Conservation (phyloP, 352 stramenopile genomes). For the Phytophthora ohioensis region DNA sequence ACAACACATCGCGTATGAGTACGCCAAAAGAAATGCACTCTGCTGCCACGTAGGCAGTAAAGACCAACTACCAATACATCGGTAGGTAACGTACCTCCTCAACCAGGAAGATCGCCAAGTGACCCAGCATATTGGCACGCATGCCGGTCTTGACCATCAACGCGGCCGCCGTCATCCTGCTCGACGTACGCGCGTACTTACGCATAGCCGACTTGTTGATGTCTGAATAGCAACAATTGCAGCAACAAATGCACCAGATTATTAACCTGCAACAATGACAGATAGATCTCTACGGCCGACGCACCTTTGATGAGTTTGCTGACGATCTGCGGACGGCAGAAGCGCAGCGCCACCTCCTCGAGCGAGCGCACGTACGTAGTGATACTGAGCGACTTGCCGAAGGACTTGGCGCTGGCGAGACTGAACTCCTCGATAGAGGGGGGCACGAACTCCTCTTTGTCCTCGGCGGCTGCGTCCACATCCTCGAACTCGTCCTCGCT, state of each 20-base stretch:
- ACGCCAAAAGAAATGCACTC: background rate
- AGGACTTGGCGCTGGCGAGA: conserved; percentile 62
- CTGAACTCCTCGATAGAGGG: conserved; percentile 70
- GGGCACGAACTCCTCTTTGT: conserved; percentile 59
- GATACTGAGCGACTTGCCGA: conserved; percentile 82
- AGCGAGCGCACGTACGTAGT: conserved; percentile 82
- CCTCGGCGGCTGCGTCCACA: conserved; percentile 41
- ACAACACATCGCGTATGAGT: conserved; percentile 11
- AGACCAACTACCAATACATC: background rate
- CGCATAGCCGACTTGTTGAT: conserved; percentile 79
- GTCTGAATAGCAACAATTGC: conserved; percentile 43
- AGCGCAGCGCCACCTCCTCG: conserved; percentile 69
- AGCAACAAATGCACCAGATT: conserved; percentile 1
- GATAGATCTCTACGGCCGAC: conserved; percentile 7
- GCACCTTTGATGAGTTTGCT: conserved; percentile 87
- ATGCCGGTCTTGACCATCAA: conserved; percentile 86
- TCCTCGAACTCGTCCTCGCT: conserved; percentile 56
- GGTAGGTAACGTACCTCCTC: conserved; percentile 68
- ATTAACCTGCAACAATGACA: conserved; percentile 1
- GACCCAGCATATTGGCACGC: conserved; percentile 74
- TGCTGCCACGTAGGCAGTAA: background rate
- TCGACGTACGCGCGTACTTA: conserved; percentile 80
- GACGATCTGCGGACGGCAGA: conserved; percentile 63
- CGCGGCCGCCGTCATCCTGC: conserved; percentile 52
- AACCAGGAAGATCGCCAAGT: conserved; percentile 85